Evolutionary conservation across 768 basidiomycete species (phyloP).

Genomic region (Kockovaella imperatae): DNA sequence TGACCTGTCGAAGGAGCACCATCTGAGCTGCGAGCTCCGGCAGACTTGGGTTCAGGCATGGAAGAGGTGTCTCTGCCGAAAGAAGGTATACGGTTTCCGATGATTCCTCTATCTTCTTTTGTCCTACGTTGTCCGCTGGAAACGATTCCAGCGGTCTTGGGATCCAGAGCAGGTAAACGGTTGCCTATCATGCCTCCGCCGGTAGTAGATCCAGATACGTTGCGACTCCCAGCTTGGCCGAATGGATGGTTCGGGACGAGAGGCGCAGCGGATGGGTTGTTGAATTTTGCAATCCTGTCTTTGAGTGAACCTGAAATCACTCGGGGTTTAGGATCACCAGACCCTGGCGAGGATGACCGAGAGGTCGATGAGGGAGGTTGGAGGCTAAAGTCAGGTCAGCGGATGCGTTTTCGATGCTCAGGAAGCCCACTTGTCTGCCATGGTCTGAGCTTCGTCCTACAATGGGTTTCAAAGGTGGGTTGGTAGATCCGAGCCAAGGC

Average conservation of each 20-base stretch:
- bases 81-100: constrained; percentile 31
- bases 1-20: background rate
- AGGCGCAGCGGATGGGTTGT: constrained; percentile 34
- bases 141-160: constrained; percentile 25
- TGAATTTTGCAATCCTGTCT: constrained; percentile 39
- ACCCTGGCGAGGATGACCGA: constrained; percentile 12
- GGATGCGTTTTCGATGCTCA: no score
- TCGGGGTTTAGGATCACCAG: constrained; percentile 9
- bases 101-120: constrained; percentile 24
- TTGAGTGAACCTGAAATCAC: constrained; percentile 37
- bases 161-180: constrained; percentile 32
- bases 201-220: background rate
- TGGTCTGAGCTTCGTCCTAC: no score
- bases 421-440: constrained; percentile 8
- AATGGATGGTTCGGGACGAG: constrained; percentile 32
- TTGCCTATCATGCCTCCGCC: constrained; percentile 32
- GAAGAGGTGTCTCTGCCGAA: no score
- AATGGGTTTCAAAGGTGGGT: no score
- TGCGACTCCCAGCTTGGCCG: constrained; percentile 13
- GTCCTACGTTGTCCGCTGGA: constrained; percentile 14
- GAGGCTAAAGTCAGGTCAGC: no score
- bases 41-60: constrained; percentile 1
- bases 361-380: constrained; percentile 17
- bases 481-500: no score
- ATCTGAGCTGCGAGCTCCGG: constrained; percentile 5